These are phyloP conservation scores for Zasmidium citrigriseum DNA, from an alignment of 2,329 filamentous ascomycete species.

Conservation along the genomic window DNA sequence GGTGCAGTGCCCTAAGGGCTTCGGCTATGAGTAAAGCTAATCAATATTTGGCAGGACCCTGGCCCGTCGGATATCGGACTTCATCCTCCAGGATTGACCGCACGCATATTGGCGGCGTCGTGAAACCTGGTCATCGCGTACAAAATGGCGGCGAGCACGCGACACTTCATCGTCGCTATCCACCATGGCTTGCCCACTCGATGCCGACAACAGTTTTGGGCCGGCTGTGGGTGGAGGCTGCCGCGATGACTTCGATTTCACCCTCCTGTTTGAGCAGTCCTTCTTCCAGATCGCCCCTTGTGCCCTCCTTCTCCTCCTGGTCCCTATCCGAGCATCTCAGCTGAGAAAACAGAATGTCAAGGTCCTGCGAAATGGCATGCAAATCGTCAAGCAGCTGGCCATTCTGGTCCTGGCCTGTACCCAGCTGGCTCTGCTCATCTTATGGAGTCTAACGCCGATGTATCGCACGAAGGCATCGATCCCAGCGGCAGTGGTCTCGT, in stretches of 20 bases:
- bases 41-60: neutral
- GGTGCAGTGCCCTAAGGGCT: too few relatives aligned
- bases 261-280: slow-evolving; percentile 27
- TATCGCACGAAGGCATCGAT: slow-evolving; percentile 18
- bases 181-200: slow-evolving; percentile 13
- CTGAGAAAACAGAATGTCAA: slow-evolving; percentile 22
- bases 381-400: slow-evolving; percentile 15
- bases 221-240: slow-evolving; percentile 16
- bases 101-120: too few relatives aligned
- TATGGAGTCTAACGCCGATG: slow-evolving; percentile 15
- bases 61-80: neutral
- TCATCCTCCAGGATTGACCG: neutral
- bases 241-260: slow-evolving; percentile 28
- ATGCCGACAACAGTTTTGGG: slow-evolving; percentile 20
- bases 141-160: neutral
- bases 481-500: slow-evolving; percentile 20
- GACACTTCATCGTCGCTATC: neutral
- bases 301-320: slow-evolving; percentile 19
- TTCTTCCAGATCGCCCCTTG: slow-evolving; percentile 23
- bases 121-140: neutral
- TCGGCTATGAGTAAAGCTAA: neutral
- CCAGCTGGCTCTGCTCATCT: slow-evolving; percentile 19
- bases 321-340: slow-evolving; percentile 16
- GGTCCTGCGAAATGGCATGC: slow-evolving; percentile 13
- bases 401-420: slow-evolving; percentile 17